Conservation (phyloP, 805 yeast species). For the Spathaspora hagerdaliae region DNA sequence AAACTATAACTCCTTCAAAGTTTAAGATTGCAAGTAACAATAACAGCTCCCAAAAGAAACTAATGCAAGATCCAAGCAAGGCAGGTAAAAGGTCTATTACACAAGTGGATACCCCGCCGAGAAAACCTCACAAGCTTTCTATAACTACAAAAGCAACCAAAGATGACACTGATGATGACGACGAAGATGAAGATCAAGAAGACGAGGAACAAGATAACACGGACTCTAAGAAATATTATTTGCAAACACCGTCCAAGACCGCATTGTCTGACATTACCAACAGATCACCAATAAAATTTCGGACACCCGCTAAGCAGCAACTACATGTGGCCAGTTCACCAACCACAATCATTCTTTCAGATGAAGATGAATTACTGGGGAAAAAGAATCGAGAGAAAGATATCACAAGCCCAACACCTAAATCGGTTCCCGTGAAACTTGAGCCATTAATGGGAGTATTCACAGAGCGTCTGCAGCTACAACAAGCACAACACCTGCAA, state of each 20-base stretch:
- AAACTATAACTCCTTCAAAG: slow-evolving; percentile 39
- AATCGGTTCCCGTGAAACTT: slow-evolving; percentile 15
- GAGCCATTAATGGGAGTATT: slow-evolving; percentile 38
- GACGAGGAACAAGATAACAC: slow-evolving; percentile 10
- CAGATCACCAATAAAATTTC: slow-evolving; percentile 14
- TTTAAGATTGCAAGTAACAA: slow-evolving; percentile 18
- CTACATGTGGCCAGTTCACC: slow-evolving; percentile 33
- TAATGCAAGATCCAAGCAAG: slow-evolving; percentile 22
- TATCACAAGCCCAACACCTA: slow-evolving; percentile 40
- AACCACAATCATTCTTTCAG: slow-evolving; percentile 30
- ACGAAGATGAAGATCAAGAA: slow-evolving; percentile 10
- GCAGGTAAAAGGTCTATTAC: slow-evolving; percentile 32
- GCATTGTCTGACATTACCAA: slow-evolving; percentile 24
- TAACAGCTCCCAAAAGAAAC: neutral
- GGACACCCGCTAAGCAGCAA: slow-evolving; percentile 33
- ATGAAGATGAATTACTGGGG: slow-evolving; percentile 2
- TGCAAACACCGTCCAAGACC: slow-evolving; percentile 33
- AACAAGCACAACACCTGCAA: too few relatives aligned
- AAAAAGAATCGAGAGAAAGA: slow-evolving; percentile 1
- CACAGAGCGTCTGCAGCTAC: slow-evolving; percentile 15
- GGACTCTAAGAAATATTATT: slow-evolving; percentile 3
- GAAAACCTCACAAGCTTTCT: slow-evolving; percentile 28
- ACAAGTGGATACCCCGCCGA: slow-evolving; percentile 34
- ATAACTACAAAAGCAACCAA: slow-evolving; percentile 14
- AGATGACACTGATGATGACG: slow-evolving; percentile 7